Conservation (phyloP, 176 grass and related monocot species). For the Eremochloa ophiuroides region DNA sequence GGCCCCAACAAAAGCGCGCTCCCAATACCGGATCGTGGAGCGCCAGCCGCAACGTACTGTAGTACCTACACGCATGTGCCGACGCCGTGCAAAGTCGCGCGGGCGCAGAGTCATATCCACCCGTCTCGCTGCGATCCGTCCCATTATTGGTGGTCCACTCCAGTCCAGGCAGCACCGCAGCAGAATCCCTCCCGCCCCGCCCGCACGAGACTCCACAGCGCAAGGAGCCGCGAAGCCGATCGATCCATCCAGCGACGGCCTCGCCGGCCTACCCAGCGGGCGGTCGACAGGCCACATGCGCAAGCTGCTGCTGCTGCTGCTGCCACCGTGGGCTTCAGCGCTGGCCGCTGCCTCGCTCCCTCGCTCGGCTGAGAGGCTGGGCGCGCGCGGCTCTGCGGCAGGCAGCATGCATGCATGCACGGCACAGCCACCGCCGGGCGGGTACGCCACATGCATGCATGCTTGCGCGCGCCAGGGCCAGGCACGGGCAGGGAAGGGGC, state of each 20-base stretch:
- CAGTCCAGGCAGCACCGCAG: background rate
- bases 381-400: background rate
- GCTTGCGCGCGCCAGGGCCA: background rate
- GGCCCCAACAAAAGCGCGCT: constrained; percentile 16
- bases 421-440: background rate
- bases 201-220: constrained; percentile 7
- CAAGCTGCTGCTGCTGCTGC: background rate
- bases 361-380: background rate
- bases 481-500: background rate
- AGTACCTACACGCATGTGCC: constrained; percentile 40
- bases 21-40: background rate
- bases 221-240: background rate
- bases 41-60: constrained; percentile 5
- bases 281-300: constrained; percentile 41
- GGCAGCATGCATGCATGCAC: background rate
- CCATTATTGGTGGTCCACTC: constrained; percentile 51
- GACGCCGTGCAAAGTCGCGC: constrained; percentile 33
- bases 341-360: background rate
- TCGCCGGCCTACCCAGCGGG: background rate
- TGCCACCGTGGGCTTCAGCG: background rate
- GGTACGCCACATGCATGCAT: constrained; percentile 31
- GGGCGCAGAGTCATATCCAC: too few species aligned
- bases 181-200: background rate
- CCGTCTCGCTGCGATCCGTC: background rate
- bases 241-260: background rate